Evolutionary conservation across 2,329 filamentous ascomycete genomes (phyloP).

Genomic region (Fusarium chuoi): DNA sequence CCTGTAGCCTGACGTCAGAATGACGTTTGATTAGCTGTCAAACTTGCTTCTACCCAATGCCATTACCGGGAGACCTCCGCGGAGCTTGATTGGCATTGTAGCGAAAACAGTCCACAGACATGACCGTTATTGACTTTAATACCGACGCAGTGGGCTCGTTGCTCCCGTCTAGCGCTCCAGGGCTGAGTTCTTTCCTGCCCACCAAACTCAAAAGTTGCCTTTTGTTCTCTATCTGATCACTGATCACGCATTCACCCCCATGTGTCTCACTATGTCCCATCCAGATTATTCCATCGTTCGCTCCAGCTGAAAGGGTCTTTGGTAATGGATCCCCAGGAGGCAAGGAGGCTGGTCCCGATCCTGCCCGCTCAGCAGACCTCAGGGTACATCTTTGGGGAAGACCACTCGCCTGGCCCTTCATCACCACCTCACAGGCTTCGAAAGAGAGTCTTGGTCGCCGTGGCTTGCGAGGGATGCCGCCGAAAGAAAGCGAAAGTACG

Average conservation of each 20-base stretch:
- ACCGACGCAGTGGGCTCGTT: not conserved
- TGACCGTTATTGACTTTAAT: not conserved
- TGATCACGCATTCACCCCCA: not conserved
- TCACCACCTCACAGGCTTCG: not conserved
- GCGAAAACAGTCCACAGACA: not conserved
- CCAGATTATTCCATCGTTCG: not conserved
- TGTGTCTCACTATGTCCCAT: not conserved
- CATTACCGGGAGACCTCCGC: not conserved
- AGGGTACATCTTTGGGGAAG: not conserved
- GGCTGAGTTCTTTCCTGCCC: not conserved
- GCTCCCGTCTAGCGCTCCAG: not conserved
- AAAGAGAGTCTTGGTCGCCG: conserved; percentile 9
- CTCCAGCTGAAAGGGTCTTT: not conserved
- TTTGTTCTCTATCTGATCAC: not conserved
- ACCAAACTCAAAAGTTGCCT: not conserved
- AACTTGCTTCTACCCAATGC: not conserved
- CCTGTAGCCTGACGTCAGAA: not conserved
- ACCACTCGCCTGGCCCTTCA: not conserved
- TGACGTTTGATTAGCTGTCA: not conserved
- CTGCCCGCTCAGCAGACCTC: conserved; percentile 5
- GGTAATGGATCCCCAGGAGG: conserved; percentile 10
- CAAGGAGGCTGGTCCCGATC: conserved; percentile 14
- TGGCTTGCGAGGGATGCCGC: conserved; percentile 18
- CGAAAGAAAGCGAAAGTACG: conserved; percentile 19
- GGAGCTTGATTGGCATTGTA: not conserved